Evolutionary conservation across 352 stramenopile species (phyloP).

Genomic region (Phytophthora multivora): DNA sequence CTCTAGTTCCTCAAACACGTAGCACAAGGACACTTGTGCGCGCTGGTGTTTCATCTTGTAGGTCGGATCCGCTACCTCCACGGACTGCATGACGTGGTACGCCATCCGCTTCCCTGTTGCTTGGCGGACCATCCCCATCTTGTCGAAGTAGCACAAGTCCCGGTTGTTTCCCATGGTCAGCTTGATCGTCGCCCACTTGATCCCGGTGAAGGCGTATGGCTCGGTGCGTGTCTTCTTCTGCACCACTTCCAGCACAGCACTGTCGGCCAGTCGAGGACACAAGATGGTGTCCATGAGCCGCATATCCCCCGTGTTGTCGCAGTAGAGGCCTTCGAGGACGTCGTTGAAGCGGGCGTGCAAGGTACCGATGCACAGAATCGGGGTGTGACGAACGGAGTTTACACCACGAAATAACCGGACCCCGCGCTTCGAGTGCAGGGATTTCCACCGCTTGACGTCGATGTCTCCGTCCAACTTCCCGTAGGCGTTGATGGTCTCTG

Average conservation of each 20-base stretch:
- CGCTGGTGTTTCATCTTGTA: constrained; percentile 12
- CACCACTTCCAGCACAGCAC: constrained; percentile 31
- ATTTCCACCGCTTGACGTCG: constrained; percentile 37
- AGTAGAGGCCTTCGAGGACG: constrained; percentile 41
- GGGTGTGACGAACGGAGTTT: neutral
- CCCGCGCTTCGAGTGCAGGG: constrained; percentile 23
- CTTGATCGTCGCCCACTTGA: constrained; percentile 40
- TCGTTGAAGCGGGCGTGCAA: constrained; percentile 40
- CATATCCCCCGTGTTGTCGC: constrained; percentile 37
- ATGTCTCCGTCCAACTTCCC: constrained; percentile 27
- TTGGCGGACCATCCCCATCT: constrained; percentile 32
- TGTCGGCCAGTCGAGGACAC: constrained; percentile 27
- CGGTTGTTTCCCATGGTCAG: constrained; percentile 31
- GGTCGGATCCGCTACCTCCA: constrained; percentile 16
- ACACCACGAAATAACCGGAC: constrained; percentile 33
- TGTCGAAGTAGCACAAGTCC: constrained; percentile 45
- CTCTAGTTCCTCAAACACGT: constrained; percentile 33
- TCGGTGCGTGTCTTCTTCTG: constrained; percentile 20
- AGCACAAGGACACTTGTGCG: constrained; percentile 24
- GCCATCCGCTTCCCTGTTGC: constrained; percentile 31
- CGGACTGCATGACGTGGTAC: constrained; percentile 40
- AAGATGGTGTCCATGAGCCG: constrained; percentile 34
- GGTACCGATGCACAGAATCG: constrained; percentile 35
- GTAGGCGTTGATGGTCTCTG: constrained; percentile 35
- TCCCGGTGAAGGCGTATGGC: constrained; percentile 35